Evolutionary conservation across 2,329 filamentous ascomycete genomes (phyloP), one percentile per base, ranked within the genome.

Genomic region (Colletotrichum musicola): DNA sequence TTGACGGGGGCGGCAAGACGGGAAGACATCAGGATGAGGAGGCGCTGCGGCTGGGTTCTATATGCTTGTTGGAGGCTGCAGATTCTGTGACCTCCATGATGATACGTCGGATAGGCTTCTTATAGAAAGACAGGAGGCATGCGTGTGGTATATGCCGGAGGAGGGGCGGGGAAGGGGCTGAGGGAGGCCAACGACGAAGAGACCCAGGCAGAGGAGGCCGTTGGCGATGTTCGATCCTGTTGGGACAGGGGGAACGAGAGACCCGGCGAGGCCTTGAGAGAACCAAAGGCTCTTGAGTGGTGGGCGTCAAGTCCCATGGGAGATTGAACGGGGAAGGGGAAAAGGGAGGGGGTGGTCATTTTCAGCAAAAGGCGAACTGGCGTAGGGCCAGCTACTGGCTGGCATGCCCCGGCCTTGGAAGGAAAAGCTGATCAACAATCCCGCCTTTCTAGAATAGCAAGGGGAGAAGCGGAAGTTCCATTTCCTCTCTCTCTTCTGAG

Each of bases 1-100:
- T 77, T 74, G 18, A 75, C 74, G 18, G 79, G 76, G 58, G 74
- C 74, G 70, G 76, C 77, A 82, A 81, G 70, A 63, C 67, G 63
- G 72, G 59, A 56, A 65, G 54, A 58, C 64, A 70, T 69, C 57
- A 50, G 46, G 18, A 54, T 50, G 35, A 54, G 47, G 62, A 57
- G 38, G 38, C 16, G 16, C 18, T 49, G 57, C 58, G 47, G 64
- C 25, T 27, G 25, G 44, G 46, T 68, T 56, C 57, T 68, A 62
- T 62, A 50, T 62, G 54, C 54, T 70, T 58, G 46, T 53, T n/a
- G 40, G 40, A 57, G 57, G 20, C 58, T 57, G 57, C 9, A 22
- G 27, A 18, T 54, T 40, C 46, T 22, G 59, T 54, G 58, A 44
- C 68, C 59, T 58, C 64, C 57, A 63, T 68, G 64, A 25, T 51